Percentiles rank a stretch among this genome's conserved stretches.
Evolutionary conservation across 164 flowering plant genomes (phyloP).

Genomic region (Umbilicus rupestris): DNA sequence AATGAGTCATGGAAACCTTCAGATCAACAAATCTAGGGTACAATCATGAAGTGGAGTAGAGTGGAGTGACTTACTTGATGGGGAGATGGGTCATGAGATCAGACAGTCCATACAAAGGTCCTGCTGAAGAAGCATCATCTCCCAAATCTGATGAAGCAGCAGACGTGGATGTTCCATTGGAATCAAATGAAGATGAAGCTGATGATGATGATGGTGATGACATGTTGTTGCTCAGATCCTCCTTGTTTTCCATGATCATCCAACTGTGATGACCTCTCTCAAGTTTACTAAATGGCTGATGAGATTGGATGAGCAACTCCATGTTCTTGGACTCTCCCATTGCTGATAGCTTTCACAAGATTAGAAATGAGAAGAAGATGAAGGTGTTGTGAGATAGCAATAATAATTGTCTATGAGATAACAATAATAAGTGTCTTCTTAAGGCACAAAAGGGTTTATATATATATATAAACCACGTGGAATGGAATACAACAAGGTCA

Average conservation of each 20-base stretch:
- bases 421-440: not conserved
- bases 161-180: conserved; percentile 19
- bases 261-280: conserved; percentile 8
- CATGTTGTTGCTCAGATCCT: not conserved
- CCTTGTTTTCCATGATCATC: conserved; percentile 14
- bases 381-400: not conserved
- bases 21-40: not conserved
- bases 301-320: conserved; percentile 1
- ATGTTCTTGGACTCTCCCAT: conserved; percentile 4
- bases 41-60: too few relatives aligned
- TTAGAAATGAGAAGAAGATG: not conserved
- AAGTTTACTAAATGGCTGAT: not conserved
- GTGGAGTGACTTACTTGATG: conserved; percentile 35
- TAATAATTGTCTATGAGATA: not conserved
- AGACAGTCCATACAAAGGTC: conserved; percentile 32
- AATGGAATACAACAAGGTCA: not conserved
- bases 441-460: not conserved
- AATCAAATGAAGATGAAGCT: conserved; percentile 13
- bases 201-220: conserved; percentile 14
- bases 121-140: conserved; percentile 39
- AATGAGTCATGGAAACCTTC: not conserved
- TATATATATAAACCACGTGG: not conserved
- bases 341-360: not conserved
- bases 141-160: conserved; percentile 26
- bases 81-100: conserved; percentile 48